Evolutionary conservation across 148 eudicot species (phyloP).

Genomic region (Fagopyrum homotropicum): DNA sequence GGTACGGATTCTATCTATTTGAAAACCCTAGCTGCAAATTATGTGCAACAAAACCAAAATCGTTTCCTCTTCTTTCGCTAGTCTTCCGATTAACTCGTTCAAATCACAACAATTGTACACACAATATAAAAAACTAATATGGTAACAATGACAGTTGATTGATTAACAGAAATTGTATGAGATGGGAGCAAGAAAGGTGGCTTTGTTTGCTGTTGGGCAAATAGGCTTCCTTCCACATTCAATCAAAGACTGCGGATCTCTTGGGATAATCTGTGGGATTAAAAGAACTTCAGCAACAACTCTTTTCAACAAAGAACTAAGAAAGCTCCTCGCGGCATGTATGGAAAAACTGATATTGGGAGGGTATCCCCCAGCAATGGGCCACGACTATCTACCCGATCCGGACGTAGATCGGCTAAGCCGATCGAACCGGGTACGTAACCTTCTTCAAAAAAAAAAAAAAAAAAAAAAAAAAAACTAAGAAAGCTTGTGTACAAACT

Average conservation of each 20-base stretch:
- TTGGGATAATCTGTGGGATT: slow-evolving; percentile 20
- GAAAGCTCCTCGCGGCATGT: too few species aligned
- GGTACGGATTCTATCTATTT: too few species aligned
- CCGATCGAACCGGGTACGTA: too few species aligned
- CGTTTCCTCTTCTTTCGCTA: background rate
- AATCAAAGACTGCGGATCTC: background rate
- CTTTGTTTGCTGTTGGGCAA: slow-evolving; percentile 29
- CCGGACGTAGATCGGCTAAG: too few species aligned
- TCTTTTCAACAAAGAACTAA: slow-evolving; percentile 31
- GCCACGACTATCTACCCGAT: too few species aligned
- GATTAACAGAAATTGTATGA: slow-evolving; percentile 25
- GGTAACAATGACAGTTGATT: background rate
- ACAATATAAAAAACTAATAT: background rate
- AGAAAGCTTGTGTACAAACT: slow-evolving; percentile 24
- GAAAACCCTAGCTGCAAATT: too few species aligned
- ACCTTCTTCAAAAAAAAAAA: too few species aligned
- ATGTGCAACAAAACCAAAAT: too few species aligned
- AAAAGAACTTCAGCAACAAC: slow-evolving; percentile 20
- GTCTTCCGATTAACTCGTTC: background rate
- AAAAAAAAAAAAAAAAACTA: too few species aligned
- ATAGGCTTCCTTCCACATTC: slow-evolving; percentile 36
- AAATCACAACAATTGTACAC: background rate
- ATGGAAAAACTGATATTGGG: too few species aligned
- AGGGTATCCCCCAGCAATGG: too few species aligned
- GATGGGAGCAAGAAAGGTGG: slow-evolving; percentile 54